phyloP scores from a whole-genome alignment of 78 protist species.

The Capsaspora owczarzaki region DNA sequence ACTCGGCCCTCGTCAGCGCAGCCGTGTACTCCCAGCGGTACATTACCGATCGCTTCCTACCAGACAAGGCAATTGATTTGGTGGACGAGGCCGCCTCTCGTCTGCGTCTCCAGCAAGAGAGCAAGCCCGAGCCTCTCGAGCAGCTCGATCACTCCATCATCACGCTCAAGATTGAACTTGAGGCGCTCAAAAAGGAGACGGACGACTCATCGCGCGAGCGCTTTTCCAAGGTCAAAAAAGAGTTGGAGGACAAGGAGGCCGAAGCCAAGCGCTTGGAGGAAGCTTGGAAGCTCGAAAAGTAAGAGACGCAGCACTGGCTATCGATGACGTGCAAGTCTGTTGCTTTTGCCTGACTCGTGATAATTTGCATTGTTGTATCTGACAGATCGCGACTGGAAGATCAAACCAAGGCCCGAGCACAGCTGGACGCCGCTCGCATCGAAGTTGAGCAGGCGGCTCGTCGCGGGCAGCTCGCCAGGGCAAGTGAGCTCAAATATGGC shows the following conservation, averaged over 20 bases:
- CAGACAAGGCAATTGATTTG: constrained; percentile 98
- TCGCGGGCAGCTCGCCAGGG: constrained; percentile 60
- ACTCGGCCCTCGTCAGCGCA: constrained; percentile 90
- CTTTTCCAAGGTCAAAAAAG: constrained; percentile 38
- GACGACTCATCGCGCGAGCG: constrained; percentile 64
- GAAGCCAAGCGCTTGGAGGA: background rate
- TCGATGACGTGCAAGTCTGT: background rate
- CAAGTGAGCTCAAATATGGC: constrained; percentile 78
- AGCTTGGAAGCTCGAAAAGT: constrained; percentile 61
- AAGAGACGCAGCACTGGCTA: background rate
- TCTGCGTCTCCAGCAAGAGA: constrained; percentile 83
- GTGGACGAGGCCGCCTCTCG: constrained; percentile 94
- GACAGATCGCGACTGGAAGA: background rate
- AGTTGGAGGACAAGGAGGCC: constrained; percentile 49
- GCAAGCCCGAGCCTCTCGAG: constrained; percentile 64
- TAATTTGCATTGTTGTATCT: background rate
- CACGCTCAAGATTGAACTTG: constrained; percentile 40
- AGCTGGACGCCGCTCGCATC: constrained; percentile 58
- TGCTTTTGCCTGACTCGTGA: background rate
- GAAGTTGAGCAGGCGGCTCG: constrained; percentile 77
- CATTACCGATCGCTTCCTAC: constrained; percentile 88
- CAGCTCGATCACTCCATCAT: constrained; percentile 32
- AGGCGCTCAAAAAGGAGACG: constrained; percentile 59
- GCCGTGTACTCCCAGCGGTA: constrained; percentile 85
- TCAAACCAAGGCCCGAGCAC: background rate